Percentiles rank a stretch among this genome's conserved stretches.
These are phyloP conservation scores for Erythrobasidium hasegawianum DNA, from an alignment of 1,284 basidiomycete genomes.

Conservation along the genomic window DNA sequence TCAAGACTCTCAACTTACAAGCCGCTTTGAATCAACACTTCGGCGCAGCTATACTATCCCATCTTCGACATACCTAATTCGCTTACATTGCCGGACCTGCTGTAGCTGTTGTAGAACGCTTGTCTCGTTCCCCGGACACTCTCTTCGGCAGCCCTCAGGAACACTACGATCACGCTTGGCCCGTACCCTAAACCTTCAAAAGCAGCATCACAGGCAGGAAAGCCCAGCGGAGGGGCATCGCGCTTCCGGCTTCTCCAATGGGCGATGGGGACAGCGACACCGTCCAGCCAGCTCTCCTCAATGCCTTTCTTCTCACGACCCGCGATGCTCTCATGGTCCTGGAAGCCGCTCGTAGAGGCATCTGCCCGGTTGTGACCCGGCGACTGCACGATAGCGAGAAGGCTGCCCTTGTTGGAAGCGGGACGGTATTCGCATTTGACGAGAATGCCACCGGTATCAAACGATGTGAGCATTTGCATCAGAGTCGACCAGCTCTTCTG, in stretches of 20 bases:
- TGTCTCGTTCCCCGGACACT: too few relatives aligned
- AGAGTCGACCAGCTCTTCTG: not conserved
- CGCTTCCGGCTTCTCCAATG: constrained; percentile 12
- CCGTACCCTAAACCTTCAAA: too few relatives aligned
- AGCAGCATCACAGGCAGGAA: too few relatives aligned
- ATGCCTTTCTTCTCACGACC: constrained; percentile 81
- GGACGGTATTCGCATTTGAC: constrained; percentile 95
- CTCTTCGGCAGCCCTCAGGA: too few relatives aligned
- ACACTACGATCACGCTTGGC: too few relatives aligned
- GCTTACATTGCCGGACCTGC: too few relatives aligned
- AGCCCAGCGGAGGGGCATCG: too few relatives aligned
- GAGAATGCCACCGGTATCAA: constrained; percentile 97
- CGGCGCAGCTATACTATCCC: too few relatives aligned
- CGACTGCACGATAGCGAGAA: constrained; percentile 83
- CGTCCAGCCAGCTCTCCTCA: constrained; percentile 33
- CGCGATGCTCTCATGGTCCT: constrained; percentile 92
- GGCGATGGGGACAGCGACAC: constrained; percentile 3
- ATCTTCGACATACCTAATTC: too few relatives aligned
- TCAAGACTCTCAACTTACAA: too few relatives aligned
- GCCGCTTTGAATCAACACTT: too few relatives aligned
- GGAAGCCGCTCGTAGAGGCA: constrained; percentile 81
- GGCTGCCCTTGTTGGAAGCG: constrained; percentile 84
- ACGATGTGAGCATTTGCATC: constrained; percentile 55
- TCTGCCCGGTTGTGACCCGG: constrained; percentile 89
- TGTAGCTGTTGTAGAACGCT: too few relatives aligned